Base-by-base conservation (phyloP, 2,329 filamentous ascomycete species). In the Cercospora nicotianae region DNA sequence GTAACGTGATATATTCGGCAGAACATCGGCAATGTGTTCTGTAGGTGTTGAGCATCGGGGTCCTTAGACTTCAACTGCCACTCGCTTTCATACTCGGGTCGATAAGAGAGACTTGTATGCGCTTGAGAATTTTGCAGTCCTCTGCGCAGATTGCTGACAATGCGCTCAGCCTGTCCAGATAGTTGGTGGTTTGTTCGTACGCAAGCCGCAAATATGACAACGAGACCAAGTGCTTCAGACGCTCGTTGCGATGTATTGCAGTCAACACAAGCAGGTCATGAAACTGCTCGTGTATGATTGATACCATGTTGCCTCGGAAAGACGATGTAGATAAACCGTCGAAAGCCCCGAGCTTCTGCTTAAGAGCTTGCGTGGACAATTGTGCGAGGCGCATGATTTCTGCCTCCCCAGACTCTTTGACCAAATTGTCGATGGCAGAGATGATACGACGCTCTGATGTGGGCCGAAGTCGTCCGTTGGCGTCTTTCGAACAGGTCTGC, bases 251-350 rank as follows among this genome's bases (percentile, higher is more conserved):
- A 78, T 88, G 93, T 5, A 90, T 91, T 1, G 93, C 92, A 23
- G 91, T 88, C 3, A 98, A 86, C 16, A 94, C 91, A 60, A 97
- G 83, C 72, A 96, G 86, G 76, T 97, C 97, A 65, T 93, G 93
- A 83, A 95, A 97, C 91, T 97, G 94, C 2, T 92, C 93, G 84
- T 97, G 93, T 69, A 92, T 90, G 18, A 93, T 92, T 79, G 96
- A 96, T 16, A 96, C 88, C 75, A 96, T 31, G 28, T 57, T 97
- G n/a, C 94, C 97, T 61, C 97, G 89, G 53, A 96, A 90, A 82
- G 86, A 66, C 86, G 89, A 74, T 10, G 59, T 36, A 36, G 16
- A 28, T 83, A 90, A 77, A 85, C 91, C 83, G 76, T 90, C 86
- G 77, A 97, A 97, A 1, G 92, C 91, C 64, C 87, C 86, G 0